These are phyloP conservation scores for Theileria annulata DNA, from an alignment of 169 alveolate genomes.

Conservation along the genomic window DNA sequence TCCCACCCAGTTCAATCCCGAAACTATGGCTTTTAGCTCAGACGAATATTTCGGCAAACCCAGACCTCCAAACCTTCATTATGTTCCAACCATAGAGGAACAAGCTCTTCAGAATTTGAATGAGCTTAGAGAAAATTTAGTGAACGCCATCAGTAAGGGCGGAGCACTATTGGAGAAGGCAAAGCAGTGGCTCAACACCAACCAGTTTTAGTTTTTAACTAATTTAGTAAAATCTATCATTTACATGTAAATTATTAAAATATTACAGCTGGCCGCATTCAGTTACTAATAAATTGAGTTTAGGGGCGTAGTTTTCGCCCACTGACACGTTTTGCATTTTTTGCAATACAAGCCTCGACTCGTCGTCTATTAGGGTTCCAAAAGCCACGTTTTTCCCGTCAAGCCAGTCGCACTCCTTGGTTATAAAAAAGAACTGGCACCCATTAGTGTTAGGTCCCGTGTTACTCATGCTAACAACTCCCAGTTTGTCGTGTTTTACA, in stretches of 20 bases:
- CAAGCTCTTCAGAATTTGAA: conserved; percentile 72
- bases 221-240: neutral
- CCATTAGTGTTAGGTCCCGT: conserved; percentile 94
- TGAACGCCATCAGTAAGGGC: conserved; percentile 71
- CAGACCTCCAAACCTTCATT: conserved; percentile 31
- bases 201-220: neutral
- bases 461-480: conserved; percentile 91
- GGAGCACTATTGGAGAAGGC: conserved; percentile 73
- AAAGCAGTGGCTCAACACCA: conserved; percentile 72
- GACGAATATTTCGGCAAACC: conserved; percentile 76
- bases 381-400: conserved; percentile 95
- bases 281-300: conserved; percentile 64
- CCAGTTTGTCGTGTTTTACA: conserved; percentile 85
- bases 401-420: conserved; percentile 92
- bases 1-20: neutral
- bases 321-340: conserved; percentile 85
- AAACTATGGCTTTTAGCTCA: conserved; percentile 49
- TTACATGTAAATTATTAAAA: neutral
- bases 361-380: conserved; percentile 86
- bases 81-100: conserved; percentile 68
- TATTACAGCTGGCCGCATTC: conserved; percentile 75
- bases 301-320: conserved; percentile 76
- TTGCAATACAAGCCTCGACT: conserved; percentile 75
- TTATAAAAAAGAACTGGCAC: conserved; percentile 95
- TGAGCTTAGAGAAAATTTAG: conserved; percentile 73